Base-by-base conservation (phyloP, 2,329 filamentous ascomycete species). In the Arthrobotrys pseudoclavata region DNA sequence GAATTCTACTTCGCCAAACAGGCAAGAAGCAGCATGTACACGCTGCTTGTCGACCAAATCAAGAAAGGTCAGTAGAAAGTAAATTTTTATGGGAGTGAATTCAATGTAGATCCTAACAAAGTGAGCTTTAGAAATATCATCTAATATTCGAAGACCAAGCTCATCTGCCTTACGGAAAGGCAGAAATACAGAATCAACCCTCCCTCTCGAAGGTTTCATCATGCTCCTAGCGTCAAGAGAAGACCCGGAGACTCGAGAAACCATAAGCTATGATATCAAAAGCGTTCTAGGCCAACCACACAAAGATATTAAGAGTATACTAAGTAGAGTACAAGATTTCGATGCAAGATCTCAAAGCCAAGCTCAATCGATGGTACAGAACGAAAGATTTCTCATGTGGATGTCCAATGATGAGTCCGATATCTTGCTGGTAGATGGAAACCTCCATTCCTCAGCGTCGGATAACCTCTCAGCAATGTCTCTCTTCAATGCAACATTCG, bases 341-440 rank as follows among this genome's bases (percentile, higher is more conserved):
- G 52, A 57, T 12, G 29, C 52, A 22, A 57, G 31, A 24, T 57
- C 29, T 37, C 52, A 57, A 40, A 57, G 29, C n/a, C 52, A 57
- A 57, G 52, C 52, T 5, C 52, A 57, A 13, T 57, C 52, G 9
- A 37, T 57, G n/a, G 5, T 57, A 18, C 29, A 37, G 22, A 57
- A 57, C 1, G 29, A 57, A 40, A 57, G 52, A 57, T 57, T 57
- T n/a, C 52, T 57, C 4, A 57, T 40, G 31, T 57, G 52, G 52
- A 57, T 57, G 52, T 37, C 52, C 0, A 57, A 40, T 40, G n/a
- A 57, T 1, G 31, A 57, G 29, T 22, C 52, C 52, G 52, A 57
- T 22, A 57, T 57, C 10, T 22, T 57, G 31, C 6, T 57, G 3
- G 29, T 40, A 40, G 52, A 57, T 22, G 52, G 52, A n/a, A 57